Conservation (phyloP, 1,139 yeast species). For the Pichia sp. region DNA sequence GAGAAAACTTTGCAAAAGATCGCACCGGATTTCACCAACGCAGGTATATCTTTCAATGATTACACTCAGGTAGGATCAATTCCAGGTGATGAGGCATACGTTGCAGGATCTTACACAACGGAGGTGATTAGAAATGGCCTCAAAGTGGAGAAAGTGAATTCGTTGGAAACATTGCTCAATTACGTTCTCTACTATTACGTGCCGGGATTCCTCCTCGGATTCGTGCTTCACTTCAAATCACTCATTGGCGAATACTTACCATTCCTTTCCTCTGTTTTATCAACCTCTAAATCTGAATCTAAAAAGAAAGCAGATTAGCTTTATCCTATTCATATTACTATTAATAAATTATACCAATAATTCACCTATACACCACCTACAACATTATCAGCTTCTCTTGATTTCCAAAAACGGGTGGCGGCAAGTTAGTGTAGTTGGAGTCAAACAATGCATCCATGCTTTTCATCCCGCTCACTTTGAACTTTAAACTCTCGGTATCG, state of each 20-base stretch:
- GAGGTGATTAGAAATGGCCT: slow-evolving; percentile 6
- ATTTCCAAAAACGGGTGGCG: slow-evolving; percentile 12
- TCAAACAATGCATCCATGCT: slow-evolving; percentile 11
- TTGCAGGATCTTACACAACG: slow-evolving; percentile 5
- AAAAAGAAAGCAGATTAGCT: too few relatives aligned
- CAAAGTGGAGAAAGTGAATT: slow-evolving; percentile 2
- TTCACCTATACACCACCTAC: too few relatives aligned
- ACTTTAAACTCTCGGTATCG: slow-evolving; percentile 32
- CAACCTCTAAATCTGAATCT: too few relatives aligned
- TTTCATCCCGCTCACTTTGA: slow-evolving; percentile 3
- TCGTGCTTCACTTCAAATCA: slow-evolving; percentile 34
- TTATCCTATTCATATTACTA: too few relatives aligned
- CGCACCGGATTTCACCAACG: background rate
- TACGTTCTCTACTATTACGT: slow-evolving; percentile 3
- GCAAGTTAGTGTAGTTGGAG: slow-evolving; percentile 11
- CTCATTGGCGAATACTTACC: too few relatives aligned
- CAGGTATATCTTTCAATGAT: slow-evolving; percentile 2
- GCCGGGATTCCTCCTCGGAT: slow-evolving; percentile 5
- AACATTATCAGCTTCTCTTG: slow-evolving; percentile 5
- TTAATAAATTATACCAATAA: too few relatives aligned
- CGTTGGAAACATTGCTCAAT: background rate
- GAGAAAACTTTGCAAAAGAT: slow-evolving; percentile 1
- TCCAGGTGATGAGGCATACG: slow-evolving; percentile 8
- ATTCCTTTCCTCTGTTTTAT: too few relatives aligned
- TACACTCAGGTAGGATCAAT: slow-evolving; percentile 4